Base-by-base conservation (phyloP, 768 basidiomycete species). In the Gloeophyllum trabeum region DNA sequence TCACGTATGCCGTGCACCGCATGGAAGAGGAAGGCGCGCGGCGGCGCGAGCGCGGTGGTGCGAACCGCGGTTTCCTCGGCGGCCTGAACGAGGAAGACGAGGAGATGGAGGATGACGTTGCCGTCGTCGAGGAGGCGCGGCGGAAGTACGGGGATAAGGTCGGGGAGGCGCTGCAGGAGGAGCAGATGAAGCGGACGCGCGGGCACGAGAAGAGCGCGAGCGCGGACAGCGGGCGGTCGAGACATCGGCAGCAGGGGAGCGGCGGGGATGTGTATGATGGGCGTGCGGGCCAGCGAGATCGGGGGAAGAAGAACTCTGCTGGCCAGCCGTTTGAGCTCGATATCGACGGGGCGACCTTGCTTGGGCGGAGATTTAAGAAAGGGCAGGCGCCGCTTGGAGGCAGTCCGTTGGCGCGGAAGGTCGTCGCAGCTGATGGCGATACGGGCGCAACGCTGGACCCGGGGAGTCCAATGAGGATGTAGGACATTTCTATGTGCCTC, bases 11-110 rank as follows among this genome's bases (percentile, higher is more conserved):
- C 3, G 96, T 99, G 0, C 96, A 99, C 61, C 81, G 94, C 14
- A 98, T 98, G 94, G 94, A 97, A 58, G 96, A 99, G 61, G 96
- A 99, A 61, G 94, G 92, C 12, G 87, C 86, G 0, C 73, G 88
- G 42, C 69, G 89, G 40, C 74, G 86, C 20, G 89, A 84, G 36
- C 85, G 84, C 61, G 80, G 85, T 42, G 82, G 79, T 7, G 72
- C 76, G 3, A 92, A 91, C 18, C 73, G 78, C 40, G 86, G 86
- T 3, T 88, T 85, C 67, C 63, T 97, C 18, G 71, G 70, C 6
- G 89, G 84, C 4, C 70, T 99, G 48, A 96, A 98, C 59, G 96
- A 98, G 54, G 92, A 91, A 42, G 92, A 93, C 43, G 94, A 97
- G 34, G 73, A 73, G 12, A 62, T 53, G 5, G 66, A 63, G 20